Base-by-base conservation (phyloP, 768 basidiomycete species). In the Mycena alexandri region DNA sequence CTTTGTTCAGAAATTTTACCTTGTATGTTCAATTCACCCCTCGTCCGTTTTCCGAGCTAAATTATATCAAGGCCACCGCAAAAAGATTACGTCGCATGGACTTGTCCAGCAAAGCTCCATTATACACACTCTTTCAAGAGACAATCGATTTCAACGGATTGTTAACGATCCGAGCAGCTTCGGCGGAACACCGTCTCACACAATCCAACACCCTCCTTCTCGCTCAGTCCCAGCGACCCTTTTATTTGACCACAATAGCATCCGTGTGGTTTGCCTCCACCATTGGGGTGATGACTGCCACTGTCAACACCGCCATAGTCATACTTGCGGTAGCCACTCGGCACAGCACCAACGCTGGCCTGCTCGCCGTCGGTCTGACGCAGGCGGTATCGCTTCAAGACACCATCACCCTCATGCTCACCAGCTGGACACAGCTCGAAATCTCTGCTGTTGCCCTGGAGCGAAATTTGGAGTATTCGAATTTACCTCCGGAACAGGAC, bases 81-180 rank as follows among this genome's bases (percentile, higher is more conserved):
- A 91, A 79, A 83, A 77, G 55, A 19, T 71, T 61, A 34, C 64
- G 68, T n/a, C 41, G 65, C 22, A n/a, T 60, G 38, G 68, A 70
- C 65, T 25, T 59, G 24, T 33, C 52, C 16, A 50, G 43, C 53
- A 41, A 34, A 25, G 66, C 80, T 87, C 90, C 75, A 82, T 86
- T 44, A 80, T 90, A 54, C 75, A 91, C 12, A 85, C 63, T 65
- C 11, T 65, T 63, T 24, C 68, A 65, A 29, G 63, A 69, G 52
- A 66, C 38, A 5, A 66, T 69, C 10, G 64, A 66, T 22, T 60
- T 65, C 12, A 66, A 65, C 29, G 63, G 56, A 2, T 63, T 90
- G 9, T 84, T 87, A 3, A 85, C 85, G 1, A 78, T 92, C 21
- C 91, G 91, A 73, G 85, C 89, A 3, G 88, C 90, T 67, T 91